Percentiles rank a stretch among this genome's conserved stretches.
Evolutionary conservation across 306 rosid species (phyloP).

Genomic region (barrel medic (Medicago truncatula)): DNA sequence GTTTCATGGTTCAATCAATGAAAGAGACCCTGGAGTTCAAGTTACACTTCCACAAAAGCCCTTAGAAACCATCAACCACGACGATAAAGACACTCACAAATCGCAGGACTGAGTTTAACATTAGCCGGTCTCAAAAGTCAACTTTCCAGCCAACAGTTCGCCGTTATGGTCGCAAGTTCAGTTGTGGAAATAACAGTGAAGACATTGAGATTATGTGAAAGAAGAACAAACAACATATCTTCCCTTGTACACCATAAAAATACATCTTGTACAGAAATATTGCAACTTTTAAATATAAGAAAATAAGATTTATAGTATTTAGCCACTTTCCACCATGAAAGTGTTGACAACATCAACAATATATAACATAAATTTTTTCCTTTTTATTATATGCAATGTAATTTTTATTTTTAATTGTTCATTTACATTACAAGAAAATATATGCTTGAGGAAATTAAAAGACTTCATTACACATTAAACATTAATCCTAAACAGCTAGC

Average conservation of each 20-base stretch:
- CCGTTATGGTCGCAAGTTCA: constrained; percentile 61
- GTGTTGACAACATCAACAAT: constrained; percentile 25
- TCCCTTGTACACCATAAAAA: neutral
- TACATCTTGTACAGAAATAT: constrained; percentile 10
- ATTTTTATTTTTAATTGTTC: constrained; percentile 32
- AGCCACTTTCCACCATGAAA: constrained; percentile 1
- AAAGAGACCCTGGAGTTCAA: constrained; percentile 69
- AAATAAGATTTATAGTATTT: constrained; percentile 26
- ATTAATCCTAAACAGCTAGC: constrained; percentile 45
- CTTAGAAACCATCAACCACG: constrained; percentile 10
- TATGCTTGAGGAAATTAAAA: constrained; percentile 35
- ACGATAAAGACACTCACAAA: constrained; percentile 46
- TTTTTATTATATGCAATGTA: constrained; percentile 16
- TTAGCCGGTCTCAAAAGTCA: constrained; percentile 49
- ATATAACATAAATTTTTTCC: neutral
- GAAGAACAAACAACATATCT: constrained; percentile 32
- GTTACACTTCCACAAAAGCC: constrained; percentile 40
- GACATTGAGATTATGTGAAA: constrained; percentile 45
- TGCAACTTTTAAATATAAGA: constrained; percentile 14
- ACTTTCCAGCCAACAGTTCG: constrained; percentile 51
- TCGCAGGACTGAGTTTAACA: constrained; percentile 48
- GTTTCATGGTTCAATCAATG: constrained; percentile 59
- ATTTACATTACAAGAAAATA: neutral
- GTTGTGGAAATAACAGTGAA: constrained; percentile 36
- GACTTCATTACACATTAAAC: constrained; percentile 47